These are phyloP conservation scores for Golubevia sp. DNA, from an alignment of 1,284 basidiomycete genomes.

Conservation along the genomic window DNA sequence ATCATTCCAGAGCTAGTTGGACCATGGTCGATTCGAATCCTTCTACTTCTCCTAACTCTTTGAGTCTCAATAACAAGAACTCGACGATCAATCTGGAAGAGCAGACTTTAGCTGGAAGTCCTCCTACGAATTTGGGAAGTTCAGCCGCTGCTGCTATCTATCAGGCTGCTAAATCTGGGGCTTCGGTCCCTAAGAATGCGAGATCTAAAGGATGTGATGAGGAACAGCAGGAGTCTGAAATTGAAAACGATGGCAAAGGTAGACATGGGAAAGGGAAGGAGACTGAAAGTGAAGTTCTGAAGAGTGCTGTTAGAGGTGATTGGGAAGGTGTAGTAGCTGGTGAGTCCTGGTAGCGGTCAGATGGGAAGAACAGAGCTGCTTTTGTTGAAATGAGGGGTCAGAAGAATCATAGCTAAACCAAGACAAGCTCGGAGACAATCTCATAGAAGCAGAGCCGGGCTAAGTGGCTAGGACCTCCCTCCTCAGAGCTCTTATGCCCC, in stretches of 20 bases:
- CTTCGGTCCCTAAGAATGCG: background rate
- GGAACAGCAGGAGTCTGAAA: background rate
- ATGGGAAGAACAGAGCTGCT: too few species aligned
- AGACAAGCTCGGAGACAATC: too few species aligned
- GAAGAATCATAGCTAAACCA: too few species aligned
- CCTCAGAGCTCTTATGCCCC: too few species aligned
- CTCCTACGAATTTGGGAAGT: slow-evolving; percentile 21
- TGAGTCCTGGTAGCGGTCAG: too few species aligned
- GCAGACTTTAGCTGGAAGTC: slow-evolving; percentile 26
- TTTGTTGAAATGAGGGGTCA: too few species aligned
- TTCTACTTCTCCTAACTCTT: too few species aligned
- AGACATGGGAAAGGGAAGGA: background rate
- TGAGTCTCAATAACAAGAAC: background rate
- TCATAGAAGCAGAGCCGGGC: too few species aligned
- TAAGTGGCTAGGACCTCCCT: too few species aligned
- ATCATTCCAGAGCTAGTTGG: slow-evolving; percentile 20
- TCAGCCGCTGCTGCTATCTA: background rate
- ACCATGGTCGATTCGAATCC: slow-evolving; percentile 21
- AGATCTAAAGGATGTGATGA: background rate
- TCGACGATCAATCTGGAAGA: background rate
- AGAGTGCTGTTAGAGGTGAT: background rate
- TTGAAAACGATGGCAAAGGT: background rate
- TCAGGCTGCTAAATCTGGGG: background rate
- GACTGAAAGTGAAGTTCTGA: background rate
- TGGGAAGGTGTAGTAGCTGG: background rate